Evolutionary conservation across 768 basidiomycete genomes (phyloP), one percentile per base, ranked within the genome.

Genomic region (Amanita pallidorosea): DNA sequence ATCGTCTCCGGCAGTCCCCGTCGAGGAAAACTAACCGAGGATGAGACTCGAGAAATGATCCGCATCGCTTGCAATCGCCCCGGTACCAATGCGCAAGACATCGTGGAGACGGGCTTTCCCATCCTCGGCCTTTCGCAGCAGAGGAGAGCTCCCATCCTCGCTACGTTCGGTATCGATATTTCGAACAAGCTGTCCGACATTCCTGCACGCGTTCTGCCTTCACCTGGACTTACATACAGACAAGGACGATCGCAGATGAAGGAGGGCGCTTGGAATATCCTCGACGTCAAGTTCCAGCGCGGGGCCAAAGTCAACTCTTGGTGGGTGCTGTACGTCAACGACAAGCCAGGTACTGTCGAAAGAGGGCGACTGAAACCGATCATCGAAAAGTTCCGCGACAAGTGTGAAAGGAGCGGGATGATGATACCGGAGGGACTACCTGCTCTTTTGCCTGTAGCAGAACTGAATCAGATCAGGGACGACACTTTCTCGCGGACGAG

Each of bases 211-310:
- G 74, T 85, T 52, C 75, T 92, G 1, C 67, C 66, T 0, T 65
- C 82, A 0, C 89, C 89, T 0, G 53, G 55, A 1, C 58, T 90
- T 45, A 67, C 67, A 2, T 91, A 91, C 59, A 67, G 63, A 34
- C 63, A 56, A 4, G 80, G 77, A 2, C 62, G 58, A 20, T 60
- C 68, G 2, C 71, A 65, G 12, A 73, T 79, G 5, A 65, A 58
- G 33, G 76, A 83, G 29, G 89, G 81, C 0, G 75, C 77, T 35
- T 91, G 88, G 88, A 90, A 90, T 54, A 81, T 89, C 47, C 61
- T 83, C 31, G 71, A 82, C 20, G 81, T 85, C 49, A 79, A 80
- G 58, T 88, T 91, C 58, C 78, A 81, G 31, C 60, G 57, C 0
- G 79, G 78, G 0, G 82, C 71, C 0, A 57, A 49, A 1, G 70